A percentile compares a stretch with the other conserved stretches of the same genome.
These are phyloP conservation scores for Penicillium janthinellum DNA, from an alignment of 2,329 filamentous ascomycete species.

Conservation along the genomic window DNA sequence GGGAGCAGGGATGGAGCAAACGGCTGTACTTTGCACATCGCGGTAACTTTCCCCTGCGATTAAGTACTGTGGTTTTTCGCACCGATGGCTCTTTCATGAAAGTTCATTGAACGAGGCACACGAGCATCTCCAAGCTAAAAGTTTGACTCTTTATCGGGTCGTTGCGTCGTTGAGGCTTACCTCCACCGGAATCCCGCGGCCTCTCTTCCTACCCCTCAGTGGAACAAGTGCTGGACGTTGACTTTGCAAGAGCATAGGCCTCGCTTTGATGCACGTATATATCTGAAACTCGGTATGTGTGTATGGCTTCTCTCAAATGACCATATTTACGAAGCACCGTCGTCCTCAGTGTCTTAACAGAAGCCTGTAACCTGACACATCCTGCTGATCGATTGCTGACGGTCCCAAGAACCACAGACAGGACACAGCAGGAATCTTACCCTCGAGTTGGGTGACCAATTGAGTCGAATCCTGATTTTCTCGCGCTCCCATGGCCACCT, in stretches of 20 bases:
- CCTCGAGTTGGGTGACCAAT: neutral
- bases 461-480: neutral
- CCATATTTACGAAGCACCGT: neutral
- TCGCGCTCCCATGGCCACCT: constrained; percentile 52
- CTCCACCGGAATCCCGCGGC: neutral
- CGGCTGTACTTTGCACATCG: neutral
- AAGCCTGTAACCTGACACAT: neutral
- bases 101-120: neutral
- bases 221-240: no score
- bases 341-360: no score
- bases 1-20: neutral
- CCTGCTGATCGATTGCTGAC: neutral
- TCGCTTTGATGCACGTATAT: neutral
- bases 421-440: neutral
- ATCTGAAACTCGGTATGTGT: neutral
- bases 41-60: neutral
- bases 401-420: neutral
- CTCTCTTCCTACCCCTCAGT: neutral
- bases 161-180: neutral
- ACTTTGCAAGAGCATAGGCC: neutral
- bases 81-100: no score
- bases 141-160: neutral
- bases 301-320: neutral
- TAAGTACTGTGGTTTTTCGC: neutral
- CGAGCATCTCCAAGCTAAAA: no score